Base-by-base conservation (phyloP, 163 green algal species). In the Scenedesmus sp. region DNA sequence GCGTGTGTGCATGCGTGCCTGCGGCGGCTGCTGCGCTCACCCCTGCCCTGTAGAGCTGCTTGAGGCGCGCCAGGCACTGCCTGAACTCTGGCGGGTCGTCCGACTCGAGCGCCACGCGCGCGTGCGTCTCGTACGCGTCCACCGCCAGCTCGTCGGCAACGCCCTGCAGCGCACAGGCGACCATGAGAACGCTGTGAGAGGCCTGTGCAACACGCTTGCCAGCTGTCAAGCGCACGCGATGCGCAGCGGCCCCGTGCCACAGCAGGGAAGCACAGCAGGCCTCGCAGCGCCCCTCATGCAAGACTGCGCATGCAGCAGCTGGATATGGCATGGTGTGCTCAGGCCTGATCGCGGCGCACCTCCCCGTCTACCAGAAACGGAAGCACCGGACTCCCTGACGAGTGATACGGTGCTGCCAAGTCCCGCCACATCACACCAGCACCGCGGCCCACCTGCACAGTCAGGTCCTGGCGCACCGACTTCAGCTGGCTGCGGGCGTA, bases 401-500 rank as follows among this genome's bases (percentile, higher is more conserved):
- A n/a, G n/a, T n/a, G n/a, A n/a, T n/a, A n/a, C n/a, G n/a, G n/a
- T n/a, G n/a, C n/a, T n/a, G n/a, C n/a, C n/a, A n/a, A n/a, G n/a
- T n/a, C n/a, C 24, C 22, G 13, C 51, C 51, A 18, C 51, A 61
- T 13, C 51, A n/a, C n/a, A 10, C 1, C 51, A 18, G 5, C 51
- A 61, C 51, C 1, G 13, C 51, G 22, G 13, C 73, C 16, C 51
- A 90, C 86, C 92, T 98, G 96, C 81, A 98, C 96, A 0, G 96
- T 97, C 4, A 97, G 92, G 89, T 98, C 96, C 94, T 98, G 96
- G 12, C 96, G 94, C 30, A 98, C 97, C 6, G 84, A 89, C 91
- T 98, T 98, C 42, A 98, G 96, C 94, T 98, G 95, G 83, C 94
- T 91, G 42, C 94, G 96, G 2, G 93, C 93, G 18, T 93, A 94